Evolutionary conservation across 805 yeast genomes (phyloP), one percentile per base, ranked within the genome.

Genomic region (Starmerella ratchasimensis): DNA sequence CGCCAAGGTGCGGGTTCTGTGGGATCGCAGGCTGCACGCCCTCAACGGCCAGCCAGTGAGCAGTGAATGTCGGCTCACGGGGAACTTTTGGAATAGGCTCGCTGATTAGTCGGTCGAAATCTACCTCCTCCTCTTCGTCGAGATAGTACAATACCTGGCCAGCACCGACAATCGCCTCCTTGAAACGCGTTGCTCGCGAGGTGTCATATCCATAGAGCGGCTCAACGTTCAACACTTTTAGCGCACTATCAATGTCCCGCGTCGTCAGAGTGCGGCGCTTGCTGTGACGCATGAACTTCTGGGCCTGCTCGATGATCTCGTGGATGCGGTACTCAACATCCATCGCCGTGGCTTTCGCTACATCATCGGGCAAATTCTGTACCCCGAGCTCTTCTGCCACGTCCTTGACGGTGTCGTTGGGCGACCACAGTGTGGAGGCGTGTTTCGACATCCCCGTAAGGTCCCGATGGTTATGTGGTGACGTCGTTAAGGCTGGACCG

Each of bases 11-110:
- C 18, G 99, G 99, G 61, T 90, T 90, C 60, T 93, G 98, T 2
- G 96, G 93, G 38, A 90, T 88, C 23, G 90, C 77, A 1, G 99
- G 98, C 55, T 90, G 99, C 7, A 90, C 94, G 41, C 99, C 99
- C 59, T 90, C 99, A 37, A 90, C 81, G 0, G 98, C 97, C 23
- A 93, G 66, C 97, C 98, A 88, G 45, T 62, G 67, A 5, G 96
- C 93, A 0, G 97, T 84, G 57, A 81, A 86, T 0, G 94, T 77
- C 2, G 93, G 77, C 43, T 78, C 76, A 41, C 97, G 69, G 4
- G 99, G 98, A 3, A 93, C 94, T 51, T 79, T 82, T 5, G 99
- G 99, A 42, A 90, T 64, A 23, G 95, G 96, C 55, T 80, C 88
- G 55, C 90, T 88, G 48, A 90, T 80, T 39, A 93, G 65, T 52